Conservation (phyloP, 2,329 filamentous ascomycete species). For the Penicillium corylophilum region DNA sequence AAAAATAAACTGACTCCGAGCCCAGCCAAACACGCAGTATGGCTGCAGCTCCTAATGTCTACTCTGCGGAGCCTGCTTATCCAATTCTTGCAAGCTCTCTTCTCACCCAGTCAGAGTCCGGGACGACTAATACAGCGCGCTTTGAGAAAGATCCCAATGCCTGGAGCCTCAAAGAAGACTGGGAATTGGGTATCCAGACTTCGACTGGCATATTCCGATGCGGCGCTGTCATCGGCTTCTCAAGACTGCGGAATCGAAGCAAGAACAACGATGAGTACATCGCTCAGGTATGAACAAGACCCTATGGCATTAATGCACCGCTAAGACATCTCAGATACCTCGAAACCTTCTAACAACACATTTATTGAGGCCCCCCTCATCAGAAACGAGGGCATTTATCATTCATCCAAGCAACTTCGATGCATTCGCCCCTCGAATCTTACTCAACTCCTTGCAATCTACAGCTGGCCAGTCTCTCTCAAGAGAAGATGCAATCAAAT, state of each 20-base stretch:
- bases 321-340: conserved; percentile 26
- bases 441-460: conserved; percentile 30
- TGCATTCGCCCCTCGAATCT: conserved; percentile 30
- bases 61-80: conserved; percentile 30
- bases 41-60: conserved; percentile 18
- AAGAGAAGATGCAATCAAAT: conserved; percentile 30
- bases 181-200: conserved; percentile 20
- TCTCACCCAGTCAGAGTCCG: conserved; percentile 12
- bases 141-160: background rate
- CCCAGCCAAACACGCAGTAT: conserved; percentile 7
- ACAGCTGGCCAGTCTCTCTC: conserved; percentile 14
- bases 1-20: no score
- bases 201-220: conserved; percentile 24
- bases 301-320: background rate
- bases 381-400: conserved; percentile 31
- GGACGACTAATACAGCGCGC: background rate
- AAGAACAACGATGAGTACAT: conserved; percentile 29
- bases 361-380: conserved; percentile 13
- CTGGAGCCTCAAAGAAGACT: conserved; percentile 31
- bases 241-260: conserved; percentile 24
- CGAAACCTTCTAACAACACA: conserved; percentile 28
- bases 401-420: conserved; percentile 33
- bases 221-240: conserved; percentile 36
- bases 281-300: conserved; percentile 26
- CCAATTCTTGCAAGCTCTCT: conserved; percentile 35